Base-by-base conservation (phyloP, 2,329 filamentous ascomycete genomes). In the Ascomycota sp. region DNA sequence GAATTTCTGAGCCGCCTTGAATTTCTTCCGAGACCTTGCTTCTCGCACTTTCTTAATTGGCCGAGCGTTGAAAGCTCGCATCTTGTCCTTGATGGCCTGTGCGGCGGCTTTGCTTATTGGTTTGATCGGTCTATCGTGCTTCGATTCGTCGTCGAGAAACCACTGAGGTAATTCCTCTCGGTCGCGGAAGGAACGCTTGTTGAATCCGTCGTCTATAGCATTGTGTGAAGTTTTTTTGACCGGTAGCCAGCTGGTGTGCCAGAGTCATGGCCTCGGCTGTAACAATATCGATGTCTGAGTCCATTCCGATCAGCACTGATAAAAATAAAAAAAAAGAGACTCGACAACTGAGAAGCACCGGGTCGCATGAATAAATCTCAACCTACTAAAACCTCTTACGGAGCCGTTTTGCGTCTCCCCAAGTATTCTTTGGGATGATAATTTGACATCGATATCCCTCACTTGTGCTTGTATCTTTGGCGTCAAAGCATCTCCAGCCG, bases 31-130 rank as follows among this genome's bases (percentile, higher is more conserved):
- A 23, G 85, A 86, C 56, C 91, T 85, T 17, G 89, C 89, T 56
- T 98, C 89, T 42, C 80, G 77, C 21, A 98, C 89, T 63, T 98
- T 98, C 67, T 98, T 98, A 69, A 95, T 95, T 1, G 89, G 89
- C 21, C 89, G 73, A 7, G 86, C 89, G 50, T 98, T 95, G 43
- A 92, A 69, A 1, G 89, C 85, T 21, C 86, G 77, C 47, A 79
- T 50, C 57, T 98, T 98, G 46, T 94, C 86, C 52, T 89, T 85
- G 59, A 98, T 94, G 2, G 89, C 89, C 10, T 70, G 65, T 1
- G 86, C 85, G 0, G 79, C 91, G 22, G 82, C 82, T 43, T 89
- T 89, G 30, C 75, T 83, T 43, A 92, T 86, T n/a, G 89, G 91
- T 34, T 81, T 77, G 38, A 89, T 75, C 1, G 68, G 68, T 48